Percentiles rank a stretch among this genome's conserved stretches.
Conservation (phyloP, 495 filamentous ascomycete genomes). For the Lophiostoma macrostomum region DNA sequence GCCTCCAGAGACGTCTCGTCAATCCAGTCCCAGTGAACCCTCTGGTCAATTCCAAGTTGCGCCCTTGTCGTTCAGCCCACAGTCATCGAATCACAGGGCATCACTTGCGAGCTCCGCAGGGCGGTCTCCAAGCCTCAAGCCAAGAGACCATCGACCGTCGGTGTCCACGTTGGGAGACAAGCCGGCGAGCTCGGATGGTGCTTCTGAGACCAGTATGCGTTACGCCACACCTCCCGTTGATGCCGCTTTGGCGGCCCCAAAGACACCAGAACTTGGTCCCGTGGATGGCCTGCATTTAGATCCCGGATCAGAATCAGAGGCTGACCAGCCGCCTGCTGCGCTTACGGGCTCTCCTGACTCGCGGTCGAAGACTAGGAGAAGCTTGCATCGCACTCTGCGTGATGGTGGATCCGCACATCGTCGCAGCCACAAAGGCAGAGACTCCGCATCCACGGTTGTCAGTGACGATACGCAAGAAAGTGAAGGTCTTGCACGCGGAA, state of each 20-base stretch:
- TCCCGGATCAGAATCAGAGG: conserved; percentile 37
- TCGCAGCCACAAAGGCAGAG: conserved; percentile 72
- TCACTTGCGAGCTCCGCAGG: conserved; percentile 40
- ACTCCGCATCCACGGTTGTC: conserved; percentile 61
- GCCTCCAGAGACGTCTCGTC: conserved; percentile 33
- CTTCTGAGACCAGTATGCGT: conserved; percentile 18
- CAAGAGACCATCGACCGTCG: conserved; percentile 26
- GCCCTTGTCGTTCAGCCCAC: conserved; percentile 43
- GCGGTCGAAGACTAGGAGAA: conserved; percentile 68
- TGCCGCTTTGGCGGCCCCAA: conserved; percentile 3
- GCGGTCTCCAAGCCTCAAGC: conserved; percentile 25
- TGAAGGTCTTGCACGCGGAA: conserved; percentile 71
- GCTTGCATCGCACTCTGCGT: conserved; percentile 89
- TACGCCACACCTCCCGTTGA: conserved; percentile 29
- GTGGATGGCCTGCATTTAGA: conserved; percentile 44
- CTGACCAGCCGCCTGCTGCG: conserved; percentile 26
- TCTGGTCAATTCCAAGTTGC: conserved; percentile 54
- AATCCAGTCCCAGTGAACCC: conserved; percentile 43
- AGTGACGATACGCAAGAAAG: conserved; percentile 58
- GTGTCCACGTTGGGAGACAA: conserved; percentile 22
- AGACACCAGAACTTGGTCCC: conserved; percentile 9
- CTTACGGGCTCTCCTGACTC: conserved; percentile 29
- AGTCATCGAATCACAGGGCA: conserved; percentile 27
- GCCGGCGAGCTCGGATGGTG: conserved; percentile 22
- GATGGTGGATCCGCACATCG: conserved; percentile 51